These are phyloP conservation scores for Xylariaceae sp. DNA, from an alignment of 2,329 filamentous ascomycete species.

Conservation along the genomic window DNA sequence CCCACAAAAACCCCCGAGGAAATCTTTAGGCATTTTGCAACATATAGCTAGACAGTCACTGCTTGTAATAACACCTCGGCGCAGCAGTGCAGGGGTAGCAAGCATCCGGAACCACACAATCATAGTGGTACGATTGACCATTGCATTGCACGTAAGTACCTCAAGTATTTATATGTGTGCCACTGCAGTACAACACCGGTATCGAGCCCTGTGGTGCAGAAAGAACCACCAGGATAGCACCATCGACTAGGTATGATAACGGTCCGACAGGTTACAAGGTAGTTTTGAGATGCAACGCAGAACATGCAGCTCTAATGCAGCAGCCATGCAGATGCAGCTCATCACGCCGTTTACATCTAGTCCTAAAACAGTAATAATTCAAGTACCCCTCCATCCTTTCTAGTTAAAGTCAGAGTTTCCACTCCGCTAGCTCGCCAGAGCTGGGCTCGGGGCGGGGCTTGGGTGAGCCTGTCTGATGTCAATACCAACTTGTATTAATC, in stretches of 20 bases:
- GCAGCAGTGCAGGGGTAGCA: too few relatives aligned
- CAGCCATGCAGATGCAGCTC: slow-evolving; percentile 4
- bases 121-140: too few relatives aligned
- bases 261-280: neutral
- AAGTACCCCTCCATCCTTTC: neutral
- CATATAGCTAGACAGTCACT: too few relatives aligned
- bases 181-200: too few relatives aligned
- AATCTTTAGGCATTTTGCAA: too few relatives aligned
- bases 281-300: slow-evolving; percentile 6
- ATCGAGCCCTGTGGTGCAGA: neutral
- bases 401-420: neutral
- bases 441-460: neutral
- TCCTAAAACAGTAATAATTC: too few relatives aligned
- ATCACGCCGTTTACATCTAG: neutral
- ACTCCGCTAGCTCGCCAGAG: too few relatives aligned
- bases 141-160: too few relatives aligned
- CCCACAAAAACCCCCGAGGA: neutral
- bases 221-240: neutral
- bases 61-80: slow-evolving; percentile 11
- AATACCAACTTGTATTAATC: slow-evolving; percentile 4
- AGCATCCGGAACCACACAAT: too few relatives aligned
- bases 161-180: too few relatives aligned
- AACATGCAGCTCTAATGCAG: slow-evolving; percentile 13
- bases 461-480: slow-evolving; percentile 21
- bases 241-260: neutral